Percentiles rank a stretch among this genome's conserved stretches.
phyloP scores from a whole-genome alignment of 208 protist species.

The Leishmania tarentolae region DNA sequence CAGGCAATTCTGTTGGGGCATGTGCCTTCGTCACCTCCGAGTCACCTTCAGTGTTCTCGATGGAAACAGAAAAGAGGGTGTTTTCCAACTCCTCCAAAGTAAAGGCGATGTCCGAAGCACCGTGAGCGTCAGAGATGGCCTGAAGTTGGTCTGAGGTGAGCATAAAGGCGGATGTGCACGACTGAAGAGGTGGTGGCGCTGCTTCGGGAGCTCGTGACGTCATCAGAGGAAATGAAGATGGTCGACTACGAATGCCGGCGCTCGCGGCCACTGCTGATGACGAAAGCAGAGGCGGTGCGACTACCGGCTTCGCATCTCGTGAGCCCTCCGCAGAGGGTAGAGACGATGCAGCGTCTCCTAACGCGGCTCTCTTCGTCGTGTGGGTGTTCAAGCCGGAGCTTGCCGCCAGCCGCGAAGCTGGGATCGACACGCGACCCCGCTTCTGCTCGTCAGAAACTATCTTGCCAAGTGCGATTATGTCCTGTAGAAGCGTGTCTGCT shows the following conservation, averaged over 20 bases:
- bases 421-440: slow-evolving; percentile 27
- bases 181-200: slow-evolving; percentile 10
- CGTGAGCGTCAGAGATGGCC: slow-evolving; percentile 6
- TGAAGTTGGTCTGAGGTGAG: slow-evolving; percentile 13
- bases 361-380: neutral
- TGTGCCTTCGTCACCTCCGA: neutral
- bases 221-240: neutral
- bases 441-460: slow-evolving; percentile 25
- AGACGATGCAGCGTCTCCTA: neutral
- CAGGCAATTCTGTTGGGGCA: too few species aligned
- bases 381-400: neutral
- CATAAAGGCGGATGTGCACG: slow-evolving; percentile 20
- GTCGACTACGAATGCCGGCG: neutral
- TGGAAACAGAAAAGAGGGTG: slow-evolving; percentile 45
- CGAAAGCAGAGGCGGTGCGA: neutral
- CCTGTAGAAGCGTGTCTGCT: slow-evolving; percentile 10
- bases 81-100: slow-evolving; percentile 81
- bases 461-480: slow-evolving; percentile 26
- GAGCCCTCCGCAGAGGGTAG: neutral
- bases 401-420: slow-evolving; percentile 16
- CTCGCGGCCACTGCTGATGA: neutral
- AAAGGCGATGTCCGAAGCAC: slow-evolving; percentile 61
- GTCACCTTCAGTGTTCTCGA: neutral
- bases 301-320: neutral
- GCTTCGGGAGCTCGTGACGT: neutral